Evolutionary conservation across 208 protist species (phyloP).

Genomic region (Leishmania lainsoni): DNA sequence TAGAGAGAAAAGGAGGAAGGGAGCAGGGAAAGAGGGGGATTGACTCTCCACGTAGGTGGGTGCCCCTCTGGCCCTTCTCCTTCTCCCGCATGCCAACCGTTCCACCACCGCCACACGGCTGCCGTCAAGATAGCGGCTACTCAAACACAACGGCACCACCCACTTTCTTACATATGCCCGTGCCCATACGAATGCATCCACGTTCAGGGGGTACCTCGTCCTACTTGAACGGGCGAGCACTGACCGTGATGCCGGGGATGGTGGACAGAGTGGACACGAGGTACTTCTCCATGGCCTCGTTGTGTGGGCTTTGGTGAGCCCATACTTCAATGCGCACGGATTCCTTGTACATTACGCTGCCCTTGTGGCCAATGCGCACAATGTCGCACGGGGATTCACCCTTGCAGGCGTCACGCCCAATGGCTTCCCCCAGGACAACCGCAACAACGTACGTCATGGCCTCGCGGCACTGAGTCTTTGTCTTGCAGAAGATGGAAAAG

Average conservation of each 20-base stretch:
- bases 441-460: slow-evolving; percentile 55
- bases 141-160: background rate
- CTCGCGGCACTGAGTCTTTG: slow-evolving; percentile 65
- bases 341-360: slow-evolving; percentile 56
- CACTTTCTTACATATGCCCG: background rate
- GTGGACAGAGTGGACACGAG: slow-evolving; percentile 49
- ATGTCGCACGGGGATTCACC: slow-evolving; percentile 60
- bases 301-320: slow-evolving; percentile 44
- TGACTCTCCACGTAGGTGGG: background rate
- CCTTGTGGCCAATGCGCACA: slow-evolving; percentile 81
- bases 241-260: slow-evolving; percentile 59
- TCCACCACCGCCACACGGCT: background rate
- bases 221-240: slow-evolving; percentile 21
- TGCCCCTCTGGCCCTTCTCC: background rate
- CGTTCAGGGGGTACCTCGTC: background rate
- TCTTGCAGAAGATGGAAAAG: slow-evolving; percentile 73
- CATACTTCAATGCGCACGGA: slow-evolving; percentile 74
- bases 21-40: too few species aligned
- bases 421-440: slow-evolving; percentile 72
- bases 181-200: background rate
- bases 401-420: slow-evolving; percentile 49
- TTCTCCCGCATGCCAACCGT: background rate
- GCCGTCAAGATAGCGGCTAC: background rate
- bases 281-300: slow-evolving; percentile 48
- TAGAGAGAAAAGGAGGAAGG: background rate